Percentiles rank a stretch among this genome's conserved stretches.
Conservation (phyloP, 2,329 filamentous ascomycete genomes). For the Cordyceps cateniannulata region DNA sequence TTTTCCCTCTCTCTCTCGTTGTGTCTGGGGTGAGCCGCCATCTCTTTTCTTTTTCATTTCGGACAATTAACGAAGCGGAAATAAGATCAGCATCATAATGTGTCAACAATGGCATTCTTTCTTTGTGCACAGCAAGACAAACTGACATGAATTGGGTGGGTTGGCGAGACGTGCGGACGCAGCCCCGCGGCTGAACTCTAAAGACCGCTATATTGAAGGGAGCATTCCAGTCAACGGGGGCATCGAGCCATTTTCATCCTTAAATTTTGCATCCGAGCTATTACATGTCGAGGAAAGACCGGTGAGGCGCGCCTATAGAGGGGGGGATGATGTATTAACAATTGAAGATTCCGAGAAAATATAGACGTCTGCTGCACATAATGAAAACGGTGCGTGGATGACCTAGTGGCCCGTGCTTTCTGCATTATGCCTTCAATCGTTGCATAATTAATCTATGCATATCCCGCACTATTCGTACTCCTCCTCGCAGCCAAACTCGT, state of each 20-base stretch:
- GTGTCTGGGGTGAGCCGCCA: background rate
- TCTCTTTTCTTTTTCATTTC: background rate
- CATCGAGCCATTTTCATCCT: background rate
- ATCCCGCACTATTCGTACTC: background rate
- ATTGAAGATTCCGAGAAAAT: background rate
- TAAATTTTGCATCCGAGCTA: background rate
- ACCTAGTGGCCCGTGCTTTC: background rate
- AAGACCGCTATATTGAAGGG: background rate
- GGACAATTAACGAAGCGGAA: background rate
- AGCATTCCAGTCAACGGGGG: background rate
- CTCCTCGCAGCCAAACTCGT: no score
- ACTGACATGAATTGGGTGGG: background rate
- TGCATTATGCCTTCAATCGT: background rate
- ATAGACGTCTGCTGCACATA: background rate
- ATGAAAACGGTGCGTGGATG: background rate
- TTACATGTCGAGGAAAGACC: background rate
- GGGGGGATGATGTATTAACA: background rate
- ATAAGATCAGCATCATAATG: no score
- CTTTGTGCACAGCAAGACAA: no score
- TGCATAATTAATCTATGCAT: background rate
- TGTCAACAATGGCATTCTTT: no score
- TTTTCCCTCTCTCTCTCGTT: background rate
- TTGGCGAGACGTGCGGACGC: no score
- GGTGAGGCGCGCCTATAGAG: background rate
- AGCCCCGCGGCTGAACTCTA: background rate